phyloP scores from a whole-genome alignment of 352 stramenopile species.

The Aphanomyces astaci region DNA sequence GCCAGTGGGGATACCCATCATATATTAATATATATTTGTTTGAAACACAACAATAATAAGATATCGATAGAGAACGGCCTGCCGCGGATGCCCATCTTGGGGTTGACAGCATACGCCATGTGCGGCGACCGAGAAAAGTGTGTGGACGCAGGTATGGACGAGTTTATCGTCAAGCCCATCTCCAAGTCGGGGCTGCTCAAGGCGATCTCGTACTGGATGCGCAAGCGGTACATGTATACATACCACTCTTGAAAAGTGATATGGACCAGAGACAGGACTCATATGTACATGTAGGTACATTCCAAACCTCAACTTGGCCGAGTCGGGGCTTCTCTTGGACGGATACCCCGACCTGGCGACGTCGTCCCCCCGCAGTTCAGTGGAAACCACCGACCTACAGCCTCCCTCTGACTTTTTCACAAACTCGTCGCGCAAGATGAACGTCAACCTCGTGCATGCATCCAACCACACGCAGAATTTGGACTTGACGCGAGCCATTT shows the following conservation, averaged over 20 bases:
- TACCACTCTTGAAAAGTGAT: too few species aligned
- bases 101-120: slow-evolving; percentile 64
- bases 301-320: slow-evolving; percentile 5
- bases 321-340: slow-evolving; percentile 10
- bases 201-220: slow-evolving; percentile 59
- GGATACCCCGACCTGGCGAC: slow-evolving; percentile 10
- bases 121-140: slow-evolving; percentile 70
- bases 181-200: slow-evolving; percentile 56
- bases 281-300: not conserved
- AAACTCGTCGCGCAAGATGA: not conserved
- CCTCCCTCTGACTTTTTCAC: not conserved
- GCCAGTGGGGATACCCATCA: too few species aligned
- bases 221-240: slow-evolving; percentile 39
- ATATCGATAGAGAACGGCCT: slow-evolving; percentile 43
- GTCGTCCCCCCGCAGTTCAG: not conserved
- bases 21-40: too few species aligned
- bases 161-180: slow-evolving; percentile 76
- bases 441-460: slow-evolving; percentile 24
- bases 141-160: slow-evolving; percentile 55
- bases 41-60: too few species aligned
- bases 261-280: too few species aligned
- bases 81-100: slow-evolving; percentile 54
- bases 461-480: slow-evolving; percentile 72
- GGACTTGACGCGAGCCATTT: slow-evolving; percentile 64
- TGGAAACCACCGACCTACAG: slow-evolving; percentile 30